These are phyloP conservation scores for Heliamphora pulchella DNA, from an alignment of 179 eudicot species.

Conservation along the genomic window DNA sequence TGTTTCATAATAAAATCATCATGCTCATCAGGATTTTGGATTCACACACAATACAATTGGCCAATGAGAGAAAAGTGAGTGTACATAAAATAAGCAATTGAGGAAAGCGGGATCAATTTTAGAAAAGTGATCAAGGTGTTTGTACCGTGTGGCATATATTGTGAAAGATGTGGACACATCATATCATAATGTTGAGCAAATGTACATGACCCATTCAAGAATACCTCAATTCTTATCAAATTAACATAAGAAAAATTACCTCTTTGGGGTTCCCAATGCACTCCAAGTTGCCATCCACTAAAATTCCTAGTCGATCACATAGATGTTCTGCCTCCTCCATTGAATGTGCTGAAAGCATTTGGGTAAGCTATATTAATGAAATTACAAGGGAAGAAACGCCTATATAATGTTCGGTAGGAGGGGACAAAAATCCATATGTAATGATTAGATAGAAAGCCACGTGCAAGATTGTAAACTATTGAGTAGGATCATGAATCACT, in stretches of 20 bases:
- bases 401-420: not conserved
- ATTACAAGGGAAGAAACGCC: not conserved
- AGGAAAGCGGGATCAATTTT: no score
- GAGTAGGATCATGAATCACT: no score
- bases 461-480: no score
- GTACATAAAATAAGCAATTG: no score
- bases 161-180: not conserved
- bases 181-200: no score
- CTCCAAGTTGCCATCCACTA: slow-evolving; percentile 83
- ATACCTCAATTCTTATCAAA: not conserved
- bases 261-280: slow-evolving; percentile 92
- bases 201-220: not conserved
- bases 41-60: not conserved
- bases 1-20: no score
- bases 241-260: slow-evolving; percentile 28
- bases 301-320: slow-evolving; percentile 84
- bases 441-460: no score
- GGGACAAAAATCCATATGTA: no score
- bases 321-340: slow-evolving; percentile 98
- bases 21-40: no score
- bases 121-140: not conserved
- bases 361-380: not conserved
- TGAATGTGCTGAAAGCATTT: slow-evolving; percentile 62
- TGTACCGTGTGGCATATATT: not conserved
- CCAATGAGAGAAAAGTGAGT: not conserved